Evolutionary conservation across 179 eudicot genomes (phyloP).

Genomic region (Carnegiea gigantea): DNA sequence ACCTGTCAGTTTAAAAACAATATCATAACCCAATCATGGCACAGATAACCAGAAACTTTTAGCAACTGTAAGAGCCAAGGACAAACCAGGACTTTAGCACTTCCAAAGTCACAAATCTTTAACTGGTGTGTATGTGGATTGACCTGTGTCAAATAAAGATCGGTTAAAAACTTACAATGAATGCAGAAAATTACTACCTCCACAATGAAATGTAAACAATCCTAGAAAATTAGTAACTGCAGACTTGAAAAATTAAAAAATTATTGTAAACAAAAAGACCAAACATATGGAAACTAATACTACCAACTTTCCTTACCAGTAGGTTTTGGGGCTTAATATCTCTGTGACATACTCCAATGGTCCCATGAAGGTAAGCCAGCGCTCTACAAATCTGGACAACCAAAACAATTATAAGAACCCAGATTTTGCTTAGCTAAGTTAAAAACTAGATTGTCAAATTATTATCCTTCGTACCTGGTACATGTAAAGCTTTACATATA

Average conservation of each 20-base stretch:
- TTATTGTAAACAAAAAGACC: neutral
- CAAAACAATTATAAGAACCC: neutral
- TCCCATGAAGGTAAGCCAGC: slow-evolving; percentile 61
- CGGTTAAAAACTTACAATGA: neutral
- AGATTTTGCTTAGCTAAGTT: neutral
- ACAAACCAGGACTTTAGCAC: slow-evolving; percentile 73
- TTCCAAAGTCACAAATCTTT: slow-evolving; percentile 78
- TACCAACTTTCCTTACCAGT: slow-evolving; percentile 41
- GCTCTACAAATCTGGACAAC: slow-evolving; percentile 59
- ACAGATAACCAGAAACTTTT: neutral
- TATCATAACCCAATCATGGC: neutral
- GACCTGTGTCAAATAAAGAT: slow-evolving; percentile 40
- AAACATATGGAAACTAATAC: neutral
- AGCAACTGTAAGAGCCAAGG: neutral
- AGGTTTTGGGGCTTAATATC: slow-evolving; percentile 80
- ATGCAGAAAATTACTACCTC: neutral
- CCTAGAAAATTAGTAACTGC: neutral
- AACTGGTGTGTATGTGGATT: slow-evolving; percentile 76
- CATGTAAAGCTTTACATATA: slow-evolving; percentile 67
- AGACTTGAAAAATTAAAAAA: neutral
- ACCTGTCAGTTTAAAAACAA: slow-evolving; percentile 45
- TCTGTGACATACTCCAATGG: slow-evolving; percentile 73
- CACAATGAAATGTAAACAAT: neutral
- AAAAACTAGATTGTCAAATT: neutral
- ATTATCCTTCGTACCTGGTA: slow-evolving; percentile 50